A percentile compares a stretch with the other conserved stretches of the same genome.
Conservation (phyloP, 2,329 filamentous ascomycete genomes). For the Epichloe gansuensis region DNA sequence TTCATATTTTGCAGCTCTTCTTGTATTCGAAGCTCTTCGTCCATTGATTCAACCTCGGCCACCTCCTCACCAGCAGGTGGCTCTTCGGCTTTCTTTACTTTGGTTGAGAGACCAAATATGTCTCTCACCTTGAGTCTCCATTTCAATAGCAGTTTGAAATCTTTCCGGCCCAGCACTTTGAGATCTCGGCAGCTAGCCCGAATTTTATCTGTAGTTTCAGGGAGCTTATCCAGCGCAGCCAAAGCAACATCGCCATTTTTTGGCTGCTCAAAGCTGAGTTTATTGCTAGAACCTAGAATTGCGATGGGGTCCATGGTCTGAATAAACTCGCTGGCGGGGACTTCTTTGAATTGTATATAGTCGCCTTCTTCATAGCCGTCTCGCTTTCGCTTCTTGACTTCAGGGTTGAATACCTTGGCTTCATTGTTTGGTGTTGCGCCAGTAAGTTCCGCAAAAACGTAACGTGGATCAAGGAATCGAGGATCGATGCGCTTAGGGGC, state of each 20-base stretch:
- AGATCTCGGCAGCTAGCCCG: conserved; percentile 67
- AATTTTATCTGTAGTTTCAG: conserved; percentile 76
- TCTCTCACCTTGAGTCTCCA: conserved; percentile 87
- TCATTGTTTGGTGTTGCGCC: conserved; percentile 86
- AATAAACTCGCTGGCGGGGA: conserved; percentile 82
- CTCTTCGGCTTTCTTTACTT: conserved; percentile 50
- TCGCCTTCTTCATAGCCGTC: conserved; percentile 97
- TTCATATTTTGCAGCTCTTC: conserved; percentile 73
- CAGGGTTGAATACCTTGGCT: conserved; percentile 94
- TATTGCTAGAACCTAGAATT: conserved; percentile 77
- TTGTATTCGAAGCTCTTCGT: conserved; percentile 84
- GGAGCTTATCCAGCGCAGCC: conserved; percentile 72
- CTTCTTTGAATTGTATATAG: conserved; percentile 82
- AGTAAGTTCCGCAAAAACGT: conserved; percentile 85
- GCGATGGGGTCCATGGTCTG: conserved; percentile 87
- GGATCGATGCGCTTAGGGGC: conserved; percentile 87
- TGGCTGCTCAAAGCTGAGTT: conserved; percentile 69
- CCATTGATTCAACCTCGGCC: conserved; percentile 76
- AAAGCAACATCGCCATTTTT: conserved; percentile 76
- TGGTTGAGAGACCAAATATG: conserved; percentile 66
- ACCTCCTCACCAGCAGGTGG: conserved; percentile 40
- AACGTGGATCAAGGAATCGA: conserved; percentile 75
- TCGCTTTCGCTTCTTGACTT: conserved; percentile 93
- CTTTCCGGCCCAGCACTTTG: conserved; percentile 82
- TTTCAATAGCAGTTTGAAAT: conserved; percentile 78